phyloP scores from a whole-genome alignment of 441 rosid genomes.

The Pelargonium australe region DNA sequence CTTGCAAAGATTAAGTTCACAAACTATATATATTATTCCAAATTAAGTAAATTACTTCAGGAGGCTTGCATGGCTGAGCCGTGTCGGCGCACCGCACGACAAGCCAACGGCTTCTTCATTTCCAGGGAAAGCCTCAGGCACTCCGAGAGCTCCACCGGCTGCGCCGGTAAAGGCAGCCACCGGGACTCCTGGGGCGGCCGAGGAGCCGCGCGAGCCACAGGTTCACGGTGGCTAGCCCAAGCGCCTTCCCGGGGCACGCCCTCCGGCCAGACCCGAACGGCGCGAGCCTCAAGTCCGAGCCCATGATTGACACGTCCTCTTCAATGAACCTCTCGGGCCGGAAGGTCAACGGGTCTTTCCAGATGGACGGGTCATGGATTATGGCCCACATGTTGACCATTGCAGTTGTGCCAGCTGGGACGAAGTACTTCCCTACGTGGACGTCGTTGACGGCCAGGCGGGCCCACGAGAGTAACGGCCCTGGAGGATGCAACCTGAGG shows the following conservation, averaged over 20 bases:
- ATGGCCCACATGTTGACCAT: slow-evolving; percentile 93
- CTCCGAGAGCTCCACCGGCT: slow-evolving; percentile 44
- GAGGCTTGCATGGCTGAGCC: background rate
- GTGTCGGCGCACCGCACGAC: slow-evolving; percentile 28
- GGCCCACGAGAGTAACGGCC: slow-evolving; percentile 76
- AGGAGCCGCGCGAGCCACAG: slow-evolving; percentile 60
- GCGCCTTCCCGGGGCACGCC: slow-evolving; percentile 59
- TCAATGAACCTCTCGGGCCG: slow-evolving; percentile 46
- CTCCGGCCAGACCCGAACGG: slow-evolving; percentile 70
- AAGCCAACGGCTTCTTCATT: slow-evolving; percentile 44
- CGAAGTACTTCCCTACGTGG: slow-evolving; percentile 41
- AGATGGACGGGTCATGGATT: slow-evolving; percentile 47
- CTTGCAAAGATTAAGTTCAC: background rate
- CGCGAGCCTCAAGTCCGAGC: slow-evolving; percentile 57
- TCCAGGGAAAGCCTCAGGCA: slow-evolving; percentile 50
- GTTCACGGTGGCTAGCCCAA: slow-evolving; percentile 54
- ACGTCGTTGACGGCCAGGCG: slow-evolving; percentile 54
- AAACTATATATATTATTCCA: background rate
- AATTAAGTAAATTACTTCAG: background rate
- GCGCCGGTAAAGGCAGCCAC: slow-evolving; percentile 34
- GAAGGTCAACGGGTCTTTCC: slow-evolving; percentile 52
- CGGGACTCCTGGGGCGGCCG: slow-evolving; percentile 38
- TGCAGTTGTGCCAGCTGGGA: slow-evolving; percentile 64
- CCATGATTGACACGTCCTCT: slow-evolving; percentile 51
- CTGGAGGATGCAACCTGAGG: slow-evolving; percentile 58